A percentile compares a stretch with the other conserved stretches of the same genome.
Conservation (phyloP, 2,329 filamentous ascomycete species). For the Penicillium sp. region DNA sequence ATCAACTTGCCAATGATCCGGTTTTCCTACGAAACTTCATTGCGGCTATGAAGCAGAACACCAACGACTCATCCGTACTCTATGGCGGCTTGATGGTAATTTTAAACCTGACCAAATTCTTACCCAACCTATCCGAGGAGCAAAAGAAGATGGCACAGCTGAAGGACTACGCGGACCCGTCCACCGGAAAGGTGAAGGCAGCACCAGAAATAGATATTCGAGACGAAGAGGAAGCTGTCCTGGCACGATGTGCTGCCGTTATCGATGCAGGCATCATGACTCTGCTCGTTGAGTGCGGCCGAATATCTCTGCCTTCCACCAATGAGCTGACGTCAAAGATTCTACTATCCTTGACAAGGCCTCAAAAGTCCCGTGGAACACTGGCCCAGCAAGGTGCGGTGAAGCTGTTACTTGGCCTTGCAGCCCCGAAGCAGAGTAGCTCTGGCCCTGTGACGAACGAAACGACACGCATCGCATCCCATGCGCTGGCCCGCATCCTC, state of each 20-base stretch:
- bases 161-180: constrained; percentile 88
- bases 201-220: constrained; percentile 60
- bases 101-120: constrained; percentile 78
- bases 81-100: constrained; percentile 87
- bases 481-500: constrained; percentile 78
- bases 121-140: constrained; percentile 76
- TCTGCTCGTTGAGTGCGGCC: constrained; percentile 72
- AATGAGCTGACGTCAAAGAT: constrained; percentile 70
- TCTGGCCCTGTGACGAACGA: constrained; percentile 37
- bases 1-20: constrained; percentile 68
- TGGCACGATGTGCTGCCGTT: constrained; percentile 70
- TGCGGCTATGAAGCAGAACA: constrained; percentile 44
- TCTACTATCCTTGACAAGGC: constrained; percentile 72
- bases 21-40: constrained; percentile 69
- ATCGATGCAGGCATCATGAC: constrained; percentile 77
- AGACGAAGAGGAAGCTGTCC: constrained; percentile 73
- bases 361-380: constrained; percentile 69
- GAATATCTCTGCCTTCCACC: constrained; percentile 67
- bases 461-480: constrained; percentile 62
- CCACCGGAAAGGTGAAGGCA: constrained; percentile 62
- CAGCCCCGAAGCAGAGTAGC: constrained; percentile 44
- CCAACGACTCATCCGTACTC: constrained; percentile 66
- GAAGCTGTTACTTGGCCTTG: constrained; percentile 75
- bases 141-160: constrained; percentile 88
- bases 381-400: constrained; percentile 94